These are phyloP conservation scores for Pyricularia grisea DNA, from an alignment of 2,329 filamentous ascomycete genomes.

Conservation along the genomic window DNA sequence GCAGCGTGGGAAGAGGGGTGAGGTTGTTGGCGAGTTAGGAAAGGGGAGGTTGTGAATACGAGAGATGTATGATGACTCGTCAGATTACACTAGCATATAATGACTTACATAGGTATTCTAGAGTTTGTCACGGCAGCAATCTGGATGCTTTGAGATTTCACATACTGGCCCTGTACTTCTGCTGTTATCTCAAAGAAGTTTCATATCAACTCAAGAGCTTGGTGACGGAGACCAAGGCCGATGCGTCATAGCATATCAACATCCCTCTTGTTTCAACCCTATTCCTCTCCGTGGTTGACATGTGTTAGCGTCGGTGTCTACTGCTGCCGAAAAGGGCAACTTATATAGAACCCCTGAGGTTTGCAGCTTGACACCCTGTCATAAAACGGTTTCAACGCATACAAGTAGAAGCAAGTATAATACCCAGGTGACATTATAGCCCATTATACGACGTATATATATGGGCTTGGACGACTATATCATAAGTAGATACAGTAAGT, in stretches of 20 bases:
- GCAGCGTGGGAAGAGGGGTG: slow-evolving; percentile 61
- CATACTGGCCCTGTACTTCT: too few relatives aligned
- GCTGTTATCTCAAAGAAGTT: too few relatives aligned
- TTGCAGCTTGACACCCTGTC: background rate
- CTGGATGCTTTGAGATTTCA: too few relatives aligned
- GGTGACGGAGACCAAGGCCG: too few relatives aligned
- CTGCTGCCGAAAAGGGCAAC: background rate
- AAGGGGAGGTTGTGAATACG: too few relatives aligned
- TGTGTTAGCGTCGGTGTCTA: background rate
- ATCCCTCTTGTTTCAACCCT: background rate
- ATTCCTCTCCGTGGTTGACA: background rate
- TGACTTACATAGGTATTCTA: too few relatives aligned
- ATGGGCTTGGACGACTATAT: background rate
- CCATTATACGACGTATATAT: background rate
- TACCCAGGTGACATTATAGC: background rate
- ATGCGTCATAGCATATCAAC: too few relatives aligned
- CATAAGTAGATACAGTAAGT: background rate
- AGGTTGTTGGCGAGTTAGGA: slow-evolving; percentile 20
- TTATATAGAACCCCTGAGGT: background rate
- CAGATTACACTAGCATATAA: too few relatives aligned
- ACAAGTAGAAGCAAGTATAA: background rate
- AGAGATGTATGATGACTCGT: background rate
- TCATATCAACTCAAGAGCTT: too few relatives aligned
- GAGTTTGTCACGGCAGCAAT: too few relatives aligned
- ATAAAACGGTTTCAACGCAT: background rate